These are phyloP conservation scores for Fusarium coicis DNA, from an alignment of 2,329 filamentous ascomycete genomes.

Conservation along the genomic window DNA sequence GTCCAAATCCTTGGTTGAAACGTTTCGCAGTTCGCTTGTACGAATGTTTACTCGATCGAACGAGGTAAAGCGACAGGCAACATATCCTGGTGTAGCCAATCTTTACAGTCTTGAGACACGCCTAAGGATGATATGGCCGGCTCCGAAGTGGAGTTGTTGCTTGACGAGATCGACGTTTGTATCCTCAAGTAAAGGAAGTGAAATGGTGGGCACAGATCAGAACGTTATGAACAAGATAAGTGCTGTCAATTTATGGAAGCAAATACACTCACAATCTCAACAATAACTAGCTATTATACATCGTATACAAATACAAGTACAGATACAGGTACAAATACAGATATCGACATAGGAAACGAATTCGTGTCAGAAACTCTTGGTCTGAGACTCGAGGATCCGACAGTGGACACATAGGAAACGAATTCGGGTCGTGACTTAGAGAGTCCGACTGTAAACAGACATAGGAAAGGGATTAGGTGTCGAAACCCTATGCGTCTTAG, in stretches of 20 bases:
- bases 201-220: background rate
- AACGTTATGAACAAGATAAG: background rate
- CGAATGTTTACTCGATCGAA: background rate
- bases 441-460: conserved; percentile 9
- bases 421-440: background rate
- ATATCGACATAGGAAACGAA: conserved; percentile 18
- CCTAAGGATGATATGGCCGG: background rate
- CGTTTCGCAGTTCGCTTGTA: background rate
- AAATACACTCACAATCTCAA: background rate
- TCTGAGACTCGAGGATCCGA: background rate
- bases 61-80: background rate
- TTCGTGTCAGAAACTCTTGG: background rate
- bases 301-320: background rate
- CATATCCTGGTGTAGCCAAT: background rate
- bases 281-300: conserved; percentile 17
- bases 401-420: conserved; percentile 15
- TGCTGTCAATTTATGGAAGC: conserved; percentile 13
- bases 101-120: background rate
- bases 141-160: background rate
- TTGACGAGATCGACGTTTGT: background rate
- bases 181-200: background rate
- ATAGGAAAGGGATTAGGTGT: conserved; percentile 17
- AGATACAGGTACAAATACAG: conserved; percentile 1
- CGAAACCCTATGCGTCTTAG: background rate
- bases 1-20: background rate